phyloP scores from a whole-genome alignment of 2,329 filamentous ascomycete species.

The Colletotrichum aenigma region DNA sequence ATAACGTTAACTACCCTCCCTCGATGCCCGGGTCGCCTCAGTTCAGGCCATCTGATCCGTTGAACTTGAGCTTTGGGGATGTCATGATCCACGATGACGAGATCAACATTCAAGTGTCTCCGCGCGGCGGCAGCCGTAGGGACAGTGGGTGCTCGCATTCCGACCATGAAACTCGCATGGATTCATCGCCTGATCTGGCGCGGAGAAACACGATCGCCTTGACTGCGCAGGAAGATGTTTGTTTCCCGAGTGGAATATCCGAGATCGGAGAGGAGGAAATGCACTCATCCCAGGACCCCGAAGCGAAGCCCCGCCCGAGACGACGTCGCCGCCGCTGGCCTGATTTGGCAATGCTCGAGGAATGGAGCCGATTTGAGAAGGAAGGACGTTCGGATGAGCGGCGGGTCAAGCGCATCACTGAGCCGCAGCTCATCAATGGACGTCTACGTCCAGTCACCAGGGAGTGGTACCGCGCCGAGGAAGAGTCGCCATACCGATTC shows the following conservation, averaged over 20 bases:
- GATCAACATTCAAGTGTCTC: slow-evolving; percentile 43
- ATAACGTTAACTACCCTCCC: slow-evolving; percentile 72
- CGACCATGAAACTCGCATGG: slow-evolving; percentile 24
- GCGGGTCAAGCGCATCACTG: slow-evolving; percentile 88
- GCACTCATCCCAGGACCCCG: slow-evolving; percentile 46
- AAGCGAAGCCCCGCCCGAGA: slow-evolving; percentile 30
- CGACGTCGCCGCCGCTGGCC: slow-evolving; percentile 78
- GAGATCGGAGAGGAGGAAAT: slow-evolving; percentile 82
- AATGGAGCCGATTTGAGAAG: slow-evolving; percentile 91
- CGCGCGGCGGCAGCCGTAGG: slow-evolving; percentile 25
- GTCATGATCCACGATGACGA: slow-evolving; percentile 71
- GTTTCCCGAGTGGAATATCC: slow-evolving; percentile 83
- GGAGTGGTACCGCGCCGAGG: slow-evolving; percentile 85
- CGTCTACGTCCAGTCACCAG: slow-evolving; percentile 80
- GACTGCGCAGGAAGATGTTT: slow-evolving; percentile 84
- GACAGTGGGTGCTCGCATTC: slow-evolving; percentile 35
- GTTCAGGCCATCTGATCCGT: slow-evolving; percentile 51
- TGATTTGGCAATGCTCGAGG: slow-evolving; percentile 80
- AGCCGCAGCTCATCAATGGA: slow-evolving; percentile 91
- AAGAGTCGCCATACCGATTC: slow-evolving; percentile 91
- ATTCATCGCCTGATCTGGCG: slow-evolving; percentile 28
- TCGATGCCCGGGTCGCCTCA: slow-evolving; percentile 68
- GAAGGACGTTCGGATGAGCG: slow-evolving; percentile 83
- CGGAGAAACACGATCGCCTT: slow-evolving; percentile 63
- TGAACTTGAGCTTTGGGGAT: slow-evolving; percentile 67